Conservation (phyloP, 2,329 filamentous ascomycete species). For the Ophiosphaerella narmari region DNA sequence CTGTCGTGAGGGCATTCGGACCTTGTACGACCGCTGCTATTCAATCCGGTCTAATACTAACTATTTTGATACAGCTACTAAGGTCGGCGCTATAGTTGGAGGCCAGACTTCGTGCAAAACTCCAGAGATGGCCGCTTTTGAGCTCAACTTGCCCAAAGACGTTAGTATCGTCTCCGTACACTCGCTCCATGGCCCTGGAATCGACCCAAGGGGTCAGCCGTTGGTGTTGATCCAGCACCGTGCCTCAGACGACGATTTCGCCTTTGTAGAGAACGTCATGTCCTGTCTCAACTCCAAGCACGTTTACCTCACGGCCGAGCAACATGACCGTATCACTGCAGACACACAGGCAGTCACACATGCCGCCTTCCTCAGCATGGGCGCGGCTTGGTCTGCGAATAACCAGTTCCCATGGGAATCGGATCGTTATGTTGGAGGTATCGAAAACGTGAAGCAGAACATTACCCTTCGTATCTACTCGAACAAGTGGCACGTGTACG, state of each 20-base stretch:
- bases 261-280: conserved; percentile 79
- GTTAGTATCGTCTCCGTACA: conserved; percentile 95
- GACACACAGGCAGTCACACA: conserved; percentile 98
- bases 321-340: conserved; percentile 96
- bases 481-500: conserved; percentile 99
- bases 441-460: conserved; percentile 99
- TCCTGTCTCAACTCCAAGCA: conserved; percentile 82
- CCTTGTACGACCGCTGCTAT: conserved; percentile 70
- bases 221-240: conserved; percentile 94
- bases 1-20: conserved; percentile 84
- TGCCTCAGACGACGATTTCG: conserved; percentile 74
- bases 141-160: conserved; percentile 82
- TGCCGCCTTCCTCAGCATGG: conserved; percentile 94
- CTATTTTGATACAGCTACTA: conserved; percentile 69
- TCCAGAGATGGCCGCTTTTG: conserved; percentile 92
- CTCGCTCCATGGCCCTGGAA: conserved; percentile 90
- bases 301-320: conserved; percentile 82
- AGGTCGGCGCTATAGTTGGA: conserved; percentile 91
- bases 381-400: conserved; percentile 95
- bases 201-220: conserved; percentile 87
- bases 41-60: conserved; percentile 9
- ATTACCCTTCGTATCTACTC: conserved; percentile 95
- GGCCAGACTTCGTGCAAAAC: conserved; percentile 98
- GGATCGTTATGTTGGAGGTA: conserved; percentile 91
- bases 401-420: conserved; percentile 97